Evolutionary conservation across 2,329 filamentous ascomycete species (phyloP).

Genomic region (Seiridium unicorne): DNA sequence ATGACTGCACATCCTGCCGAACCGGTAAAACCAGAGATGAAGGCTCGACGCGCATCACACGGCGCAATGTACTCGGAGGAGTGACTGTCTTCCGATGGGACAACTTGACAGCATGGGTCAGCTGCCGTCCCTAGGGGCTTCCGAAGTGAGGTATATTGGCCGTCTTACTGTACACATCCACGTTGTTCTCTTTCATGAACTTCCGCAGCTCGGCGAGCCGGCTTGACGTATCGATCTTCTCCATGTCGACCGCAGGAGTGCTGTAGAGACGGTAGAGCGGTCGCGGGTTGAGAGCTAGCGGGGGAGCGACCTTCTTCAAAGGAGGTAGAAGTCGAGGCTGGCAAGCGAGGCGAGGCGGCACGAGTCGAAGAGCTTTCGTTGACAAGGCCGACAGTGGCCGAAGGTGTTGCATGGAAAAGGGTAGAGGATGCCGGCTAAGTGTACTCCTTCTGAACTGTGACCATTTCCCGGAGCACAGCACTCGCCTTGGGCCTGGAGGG

Average conservation of each 20-base stretch:
- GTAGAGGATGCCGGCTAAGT: background rate
- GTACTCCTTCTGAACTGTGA: background rate
- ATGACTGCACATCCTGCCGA: constrained; percentile 93
- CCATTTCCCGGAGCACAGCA: background rate
- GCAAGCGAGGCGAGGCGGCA: background rate
- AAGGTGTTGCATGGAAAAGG: constrained; percentile 5
- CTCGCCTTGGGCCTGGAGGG: background rate
- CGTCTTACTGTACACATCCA: constrained; percentile 86
- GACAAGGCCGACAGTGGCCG: constrained; percentile 10
- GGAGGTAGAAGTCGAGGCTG: background rate
- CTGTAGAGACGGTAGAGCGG: constrained; percentile 15
- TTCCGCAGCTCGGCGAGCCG: constrained; percentile 75
- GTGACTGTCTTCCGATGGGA: constrained; percentile 96
- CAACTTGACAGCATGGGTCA: constrained; percentile 56
- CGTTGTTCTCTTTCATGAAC: constrained; percentile 81
- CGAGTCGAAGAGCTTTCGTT: background rate
- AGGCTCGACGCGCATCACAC: constrained; percentile 89
- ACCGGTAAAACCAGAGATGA: constrained; percentile 90
- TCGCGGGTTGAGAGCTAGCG: background rate
- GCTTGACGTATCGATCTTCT: constrained; percentile 72
- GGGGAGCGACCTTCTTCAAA: background rate
- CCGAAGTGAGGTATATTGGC: constrained; percentile 17
- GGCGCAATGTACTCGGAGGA: constrained; percentile 97
- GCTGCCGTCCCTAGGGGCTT: constrained; percentile 12
- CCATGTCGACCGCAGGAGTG: constrained; percentile 54